Percentiles rank a stretch among this genome's conserved stretches.
phyloP scores from a whole-genome alignment of 768 basidiomycete genomes.

The Termitomyces sp. region DNA sequence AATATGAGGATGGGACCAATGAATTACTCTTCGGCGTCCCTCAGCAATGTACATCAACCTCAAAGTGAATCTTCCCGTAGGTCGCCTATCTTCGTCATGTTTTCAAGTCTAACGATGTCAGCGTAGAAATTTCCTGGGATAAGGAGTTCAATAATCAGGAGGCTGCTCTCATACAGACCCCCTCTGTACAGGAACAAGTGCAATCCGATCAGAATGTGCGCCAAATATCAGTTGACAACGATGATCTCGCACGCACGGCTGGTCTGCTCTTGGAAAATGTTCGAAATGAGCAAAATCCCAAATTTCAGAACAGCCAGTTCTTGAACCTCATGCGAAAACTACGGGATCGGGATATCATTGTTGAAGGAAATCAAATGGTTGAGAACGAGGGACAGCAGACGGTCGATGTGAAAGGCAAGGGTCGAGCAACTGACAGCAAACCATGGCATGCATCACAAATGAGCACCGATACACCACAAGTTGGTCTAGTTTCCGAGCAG shows the following conservation, averaged over 20 bases:
- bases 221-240: slow-evolving; percentile 35
- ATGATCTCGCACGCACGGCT: slow-evolving; percentile 80
- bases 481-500: slow-evolving; percentile 5
- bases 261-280: slow-evolving; percentile 76
- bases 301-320: slow-evolving; percentile 84
- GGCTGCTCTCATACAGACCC: slow-evolving; percentile 21
- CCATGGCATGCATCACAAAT: slow-evolving; percentile 9
- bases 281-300: slow-evolving; percentile 70
- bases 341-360: slow-evolving; percentile 71
- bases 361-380: slow-evolving; percentile 79
- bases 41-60: slow-evolving; percentile 21
- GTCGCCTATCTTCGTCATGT: neutral
- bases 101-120: neutral
- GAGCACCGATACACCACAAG: slow-evolving; percentile 4
- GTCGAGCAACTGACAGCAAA: slow-evolving; percentile 35
- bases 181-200: slow-evolving; percentile 13
- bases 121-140: slow-evolving; percentile 54
- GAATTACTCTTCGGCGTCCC: slow-evolving; percentile 26
- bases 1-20: slow-evolving; percentile 25
- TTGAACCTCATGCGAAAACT: slow-evolving; percentile 83
- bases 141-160: slow-evolving; percentile 62
- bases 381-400: slow-evolving; percentile 36
- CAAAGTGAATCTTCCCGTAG: slow-evolving; percentile 2
- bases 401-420: slow-evolving; percentile 66
- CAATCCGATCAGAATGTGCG: slow-evolving; percentile 13